Conservation (phyloP, 2,329 filamentous ascomycete genomes). For the Trichoderma gracile region DNA sequence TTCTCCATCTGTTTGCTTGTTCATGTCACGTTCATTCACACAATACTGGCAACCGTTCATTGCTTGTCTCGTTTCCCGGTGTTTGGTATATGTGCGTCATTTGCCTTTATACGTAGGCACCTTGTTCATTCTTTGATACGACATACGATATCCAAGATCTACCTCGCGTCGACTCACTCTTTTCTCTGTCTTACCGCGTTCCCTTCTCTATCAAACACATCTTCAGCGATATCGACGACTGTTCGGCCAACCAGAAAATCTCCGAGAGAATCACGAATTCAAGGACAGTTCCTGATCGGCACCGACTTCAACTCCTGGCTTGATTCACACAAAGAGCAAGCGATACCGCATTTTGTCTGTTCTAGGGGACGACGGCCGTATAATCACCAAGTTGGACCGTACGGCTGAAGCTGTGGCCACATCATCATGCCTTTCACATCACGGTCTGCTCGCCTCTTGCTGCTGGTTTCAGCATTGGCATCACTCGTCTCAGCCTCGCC, state of each 20-base stretch:
- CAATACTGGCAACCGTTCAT: not conserved
- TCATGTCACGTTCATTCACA: constrained; percentile 18
- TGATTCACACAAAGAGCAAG: not conserved
- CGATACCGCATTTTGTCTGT: not conserved
- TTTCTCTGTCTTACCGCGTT: not conserved
- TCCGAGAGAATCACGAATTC: no score
- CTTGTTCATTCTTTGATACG: constrained; percentile 19
- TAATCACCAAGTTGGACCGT: not conserved
- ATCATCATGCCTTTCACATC: constrained; percentile 7
- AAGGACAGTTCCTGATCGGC: no score
- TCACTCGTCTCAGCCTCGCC: constrained; percentile 27
- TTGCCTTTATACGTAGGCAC: constrained; percentile 11
- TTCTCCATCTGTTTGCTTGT: constrained; percentile 10
- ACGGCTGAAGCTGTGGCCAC: not conserved
- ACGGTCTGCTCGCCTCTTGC: constrained; percentile 22
- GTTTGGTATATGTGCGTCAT: constrained; percentile 4
- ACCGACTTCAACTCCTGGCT: not conserved
- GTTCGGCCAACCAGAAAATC: not conserved
- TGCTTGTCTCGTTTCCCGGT: constrained; percentile 5
- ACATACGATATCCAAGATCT: not conserved
- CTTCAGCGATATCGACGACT: not conserved
- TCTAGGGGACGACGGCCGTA: not conserved
- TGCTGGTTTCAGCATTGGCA: constrained; percentile 26
- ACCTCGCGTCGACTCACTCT: constrained; percentile 11
- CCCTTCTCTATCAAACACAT: not conserved